Evolutionary conservation across 2,329 filamentous ascomycete genomes (phyloP), one percentile per base, ranked within the genome.

Genomic region (Exophiala calicioides): DNA sequence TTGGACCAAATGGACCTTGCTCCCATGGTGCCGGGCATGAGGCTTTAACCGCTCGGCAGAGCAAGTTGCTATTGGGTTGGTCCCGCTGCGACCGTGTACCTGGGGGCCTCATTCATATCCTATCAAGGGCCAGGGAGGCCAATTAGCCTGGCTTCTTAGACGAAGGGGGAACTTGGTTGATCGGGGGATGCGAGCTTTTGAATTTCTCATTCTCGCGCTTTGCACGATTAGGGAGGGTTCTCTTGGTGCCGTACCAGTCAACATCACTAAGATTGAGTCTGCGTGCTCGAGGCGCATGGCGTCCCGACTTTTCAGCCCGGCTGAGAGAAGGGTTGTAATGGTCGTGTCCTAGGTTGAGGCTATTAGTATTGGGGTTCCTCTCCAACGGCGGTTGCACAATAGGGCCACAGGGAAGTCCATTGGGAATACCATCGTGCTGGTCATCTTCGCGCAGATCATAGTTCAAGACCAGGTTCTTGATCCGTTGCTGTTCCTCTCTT

Each of bases 381-480:
- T 55, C 27, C 32, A 58, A 38, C 8, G 50, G 39, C 36, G 52
- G 48, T 55, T 52, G 56, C 21, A 47, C 52, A 70, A 71, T 64
- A 75, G 68, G 63, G 60, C 58, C 59, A 66, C 60, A 65, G 63
- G 62, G 60, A 62, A 57, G 58, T 60, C 44, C 54, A 47, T 56
- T 42, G 45, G 52, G 50, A 73, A 81, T 79, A 94, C 89, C 85
- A 74, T 93, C 87, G 62, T 77, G 71, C 56, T 90, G 84, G 63
- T 94, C 88, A 62, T 83, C 79, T 54, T 94, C 90, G 40, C 88
- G 84, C 64, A 95, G 81, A 70, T 98, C 93, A 64, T 96, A 95
- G 68, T 96, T 97, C 59, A 98, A 76, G 43, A 98, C 93, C 34
- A 98, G 77, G 62, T 89, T 95, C 74, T 98, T 98, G 80, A 98